Evolutionary conservation across 768 basidiomycete genomes (phyloP), one percentile per base, ranked within the genome.

Genomic region (Trametopsis cervina): DNA sequence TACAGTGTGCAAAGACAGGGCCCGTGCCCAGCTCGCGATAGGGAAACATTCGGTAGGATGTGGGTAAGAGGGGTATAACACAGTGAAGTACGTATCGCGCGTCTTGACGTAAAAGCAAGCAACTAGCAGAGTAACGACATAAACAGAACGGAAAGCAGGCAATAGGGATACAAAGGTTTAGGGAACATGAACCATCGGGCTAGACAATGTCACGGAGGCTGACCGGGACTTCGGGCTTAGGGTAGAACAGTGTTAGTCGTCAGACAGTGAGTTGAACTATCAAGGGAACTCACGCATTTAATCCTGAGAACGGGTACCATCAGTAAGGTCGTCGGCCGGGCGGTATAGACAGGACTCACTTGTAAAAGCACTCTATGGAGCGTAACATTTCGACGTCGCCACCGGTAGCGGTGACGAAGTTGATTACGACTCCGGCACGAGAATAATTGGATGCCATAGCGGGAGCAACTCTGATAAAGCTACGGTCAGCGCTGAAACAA

Each of bases 361-460:
- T 91, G 77, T 95, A 97, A 71, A 92, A 95, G 76, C 93, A 95
- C 73, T 98, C 95, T 75, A 97, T 97, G 57, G 89, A 89, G 61
- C 95, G 80, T 53, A 98, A 72, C 93, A 97, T 96, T 71, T 98
- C 95, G 47, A 97, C 94, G 64, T 98, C 95, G 36, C 93, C 94
- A 24, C 94, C 93, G 12, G 92, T 93, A 46, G 94, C 95, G 48
- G 94, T 96, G 53, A 98, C 94, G 58, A 98, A 93, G 66, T 95
- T 98, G 61, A 99, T 78, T 51, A 96, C 78, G 45, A 97, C 88
- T 23, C 95, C 96, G 47, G 91, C 86, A 44, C 91, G 83, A 35
- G 83, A 77, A 62, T 90, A 86, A 65, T 63, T 84, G 41, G 88
- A 79, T n/a, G 89, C 84, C 57, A 90, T 83, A 45, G 92, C 91